Evolutionary conservation across 2,329 filamentous ascomycete genomes (phyloP).

Genomic region (Corinectria fuckeliana): DNA sequence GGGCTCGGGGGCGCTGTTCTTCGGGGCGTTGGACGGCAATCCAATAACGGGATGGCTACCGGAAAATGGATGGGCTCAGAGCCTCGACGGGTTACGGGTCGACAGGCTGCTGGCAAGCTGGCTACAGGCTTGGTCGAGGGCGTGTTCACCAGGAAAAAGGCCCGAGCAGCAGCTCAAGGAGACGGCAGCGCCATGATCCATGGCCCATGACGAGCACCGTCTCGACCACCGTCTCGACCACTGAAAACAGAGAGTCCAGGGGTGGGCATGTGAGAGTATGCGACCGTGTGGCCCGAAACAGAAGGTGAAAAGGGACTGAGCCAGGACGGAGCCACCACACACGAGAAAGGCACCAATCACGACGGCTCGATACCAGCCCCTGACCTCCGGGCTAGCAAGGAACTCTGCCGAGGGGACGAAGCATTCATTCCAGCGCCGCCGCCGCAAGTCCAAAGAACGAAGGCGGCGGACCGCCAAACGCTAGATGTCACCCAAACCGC

Average conservation of each 20-base stretch:
- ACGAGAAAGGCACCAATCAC: constrained; percentile 43
- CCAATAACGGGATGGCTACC: background rate
- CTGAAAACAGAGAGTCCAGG: constrained; percentile 35
- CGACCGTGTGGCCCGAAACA: constrained; percentile 44
- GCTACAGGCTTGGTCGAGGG: background rate
- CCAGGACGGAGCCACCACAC: constrained; percentile 39
- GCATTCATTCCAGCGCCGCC: constrained; percentile 30
- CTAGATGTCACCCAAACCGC: constrained; percentile 5
- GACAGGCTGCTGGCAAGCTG: background rate
- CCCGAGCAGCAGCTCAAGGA: constrained; percentile 31
- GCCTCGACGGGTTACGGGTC: constrained; percentile 2
- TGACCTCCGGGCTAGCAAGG: constrained; percentile 29
- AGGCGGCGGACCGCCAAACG: constrained; percentile 16
- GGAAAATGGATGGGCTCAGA: background rate
- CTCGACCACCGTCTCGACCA: constrained; percentile 33
- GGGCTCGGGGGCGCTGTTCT: background rate
- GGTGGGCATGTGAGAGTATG: constrained; percentile 42
- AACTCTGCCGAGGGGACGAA: constrained; percentile 36
- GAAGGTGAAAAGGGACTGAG: constrained; percentile 42
- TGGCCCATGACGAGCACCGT: constrained; percentile 19
- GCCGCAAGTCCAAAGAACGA: constrained; percentile 15
- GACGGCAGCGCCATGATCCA: constrained; percentile 31
- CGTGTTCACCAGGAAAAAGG: constrained; percentile 30
- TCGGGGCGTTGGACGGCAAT: background rate
- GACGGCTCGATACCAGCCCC: constrained; percentile 36